Percentiles rank a stretch among this genome's conserved stretches.
Conservation (phyloP, 768 basidiomycete species). For the Udeniomyces megalosporus region DNA sequence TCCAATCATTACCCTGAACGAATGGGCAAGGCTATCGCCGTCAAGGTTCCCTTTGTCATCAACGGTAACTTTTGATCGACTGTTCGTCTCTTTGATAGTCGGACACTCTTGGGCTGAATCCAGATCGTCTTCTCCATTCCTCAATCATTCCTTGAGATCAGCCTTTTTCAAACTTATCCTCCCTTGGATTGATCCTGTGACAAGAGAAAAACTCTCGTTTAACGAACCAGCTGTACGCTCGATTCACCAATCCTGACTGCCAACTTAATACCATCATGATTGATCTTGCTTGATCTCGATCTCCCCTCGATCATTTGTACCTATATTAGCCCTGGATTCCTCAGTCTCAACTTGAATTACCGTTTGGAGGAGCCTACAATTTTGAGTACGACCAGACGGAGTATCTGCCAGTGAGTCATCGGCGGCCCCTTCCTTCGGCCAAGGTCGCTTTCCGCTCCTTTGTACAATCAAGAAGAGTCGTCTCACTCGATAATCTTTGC, state of each 20-base stretch:
- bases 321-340: background rate
- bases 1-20: slow-evolving; percentile 14
- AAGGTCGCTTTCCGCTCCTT: background rate
- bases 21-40: slow-evolving; percentile 9
- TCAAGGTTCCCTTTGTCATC: slow-evolving; percentile 14
- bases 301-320: background rate
- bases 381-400: background rate
- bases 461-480: background rate
- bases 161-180: slow-evolving; percentile 15
- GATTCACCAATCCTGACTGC: too few species aligned
- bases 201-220: slow-evolving; percentile 10
- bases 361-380: slow-evolving; percentile 1
- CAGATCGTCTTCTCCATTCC: too few species aligned
- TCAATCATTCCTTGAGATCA: background rate
- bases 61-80: background rate
- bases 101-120: background rate
- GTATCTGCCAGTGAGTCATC: background rate
- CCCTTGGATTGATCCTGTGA: slow-evolving; percentile 15
- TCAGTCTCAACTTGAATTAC: background rate
- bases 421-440: background rate
- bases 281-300: background rate
- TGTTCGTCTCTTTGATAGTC: background rate
- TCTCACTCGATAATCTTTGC: background rate
- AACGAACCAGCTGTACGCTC: slow-evolving; percentile 8
- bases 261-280: too few species aligned